A percentile compares a stretch with the other conserved stretches of the same genome.
These are phyloP conservation scores for Lentinus brumalis DNA, from an alignment of 768 basidiomycete species.

Conservation along the genomic window DNA sequence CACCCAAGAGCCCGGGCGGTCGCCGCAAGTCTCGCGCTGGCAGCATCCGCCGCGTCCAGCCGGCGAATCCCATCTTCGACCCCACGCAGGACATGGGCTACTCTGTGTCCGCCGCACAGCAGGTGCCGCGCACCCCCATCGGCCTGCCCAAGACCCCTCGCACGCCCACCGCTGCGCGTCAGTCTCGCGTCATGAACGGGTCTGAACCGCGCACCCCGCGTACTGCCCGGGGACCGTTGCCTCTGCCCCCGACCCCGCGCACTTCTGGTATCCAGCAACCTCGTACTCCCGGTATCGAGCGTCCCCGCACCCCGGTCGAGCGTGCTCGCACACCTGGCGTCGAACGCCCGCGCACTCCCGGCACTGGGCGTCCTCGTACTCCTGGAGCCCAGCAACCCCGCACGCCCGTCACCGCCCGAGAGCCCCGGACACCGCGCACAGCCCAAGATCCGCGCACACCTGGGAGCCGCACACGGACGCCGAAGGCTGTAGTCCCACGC, in stretches of 20 bases:
- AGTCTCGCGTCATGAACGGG: constrained; percentile 1
- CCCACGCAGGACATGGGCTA: constrained; percentile 1
- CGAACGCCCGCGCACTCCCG: constrained; percentile 10
- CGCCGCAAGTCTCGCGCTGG: constrained; percentile 6
- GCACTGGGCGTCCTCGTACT: background rate
- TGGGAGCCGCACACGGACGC: constrained; percentile 1
- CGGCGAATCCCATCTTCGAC: constrained; percentile 4
- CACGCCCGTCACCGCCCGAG: constrained; percentile 3
- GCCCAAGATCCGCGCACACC: background rate
- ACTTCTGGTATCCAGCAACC: background rate
- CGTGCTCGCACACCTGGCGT: background rate
- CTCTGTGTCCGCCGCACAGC: background rate
- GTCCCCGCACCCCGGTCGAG: background rate
- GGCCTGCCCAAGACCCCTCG: constrained; percentile 15
- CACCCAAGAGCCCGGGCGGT: constrained; percentile 3
- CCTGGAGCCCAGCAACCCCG: background rate
- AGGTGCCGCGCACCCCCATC: background rate
- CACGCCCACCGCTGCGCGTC: constrained; percentile 15
- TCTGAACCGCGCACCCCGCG: background rate
- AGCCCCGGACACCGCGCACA: constrained; percentile 2
- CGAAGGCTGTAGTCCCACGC: constrained; percentile 9
- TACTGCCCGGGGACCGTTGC: background rate
- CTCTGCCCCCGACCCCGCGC: background rate
- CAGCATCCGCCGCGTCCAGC: background rate
- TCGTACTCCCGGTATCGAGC: background rate